Evolutionary conservation across 805 yeast genomes (phyloP).

Genomic region (Allodekkera sacchari): DNA sequence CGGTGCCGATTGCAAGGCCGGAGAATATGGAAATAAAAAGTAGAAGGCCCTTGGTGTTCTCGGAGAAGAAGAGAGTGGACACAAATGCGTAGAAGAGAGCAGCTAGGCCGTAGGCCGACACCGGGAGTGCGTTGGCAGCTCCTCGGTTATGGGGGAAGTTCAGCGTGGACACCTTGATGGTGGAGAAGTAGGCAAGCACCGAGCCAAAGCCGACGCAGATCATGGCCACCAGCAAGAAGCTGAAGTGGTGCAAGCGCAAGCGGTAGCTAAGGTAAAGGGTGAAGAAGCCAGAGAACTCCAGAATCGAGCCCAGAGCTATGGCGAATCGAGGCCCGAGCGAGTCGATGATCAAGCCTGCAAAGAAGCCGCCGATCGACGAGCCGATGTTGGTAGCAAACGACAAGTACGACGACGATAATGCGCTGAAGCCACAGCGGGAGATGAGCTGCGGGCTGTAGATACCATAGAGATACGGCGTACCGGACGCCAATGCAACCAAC

Average conservation of each 20-base stretch:
- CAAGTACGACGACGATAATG: slow-evolving; percentile 54
- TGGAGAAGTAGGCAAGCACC: slow-evolving; percentile 48
- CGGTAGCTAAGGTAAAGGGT: slow-evolving; percentile 40
- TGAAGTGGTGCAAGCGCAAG: slow-evolving; percentile 29
- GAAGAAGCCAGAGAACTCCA: slow-evolving; percentile 47
- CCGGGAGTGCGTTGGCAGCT: slow-evolving; percentile 61
- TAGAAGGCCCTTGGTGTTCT: slow-evolving; percentile 47
- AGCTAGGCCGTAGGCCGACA: slow-evolving; percentile 61
- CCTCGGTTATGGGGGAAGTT: slow-evolving; percentile 70
- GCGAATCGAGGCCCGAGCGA: slow-evolving; percentile 47
- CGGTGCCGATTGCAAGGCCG: slow-evolving; percentile 35
- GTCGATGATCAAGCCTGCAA: slow-evolving; percentile 66
- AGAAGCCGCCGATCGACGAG: slow-evolving; percentile 58
- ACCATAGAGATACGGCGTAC: slow-evolving; percentile 70
- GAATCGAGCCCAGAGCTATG: slow-evolving; percentile 44
- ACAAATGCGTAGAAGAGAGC: slow-evolving; percentile 57
- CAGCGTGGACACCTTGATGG: slow-evolving; percentile 48
- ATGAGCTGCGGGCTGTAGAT: slow-evolving; percentile 70
- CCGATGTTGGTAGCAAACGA: slow-evolving; percentile 60
- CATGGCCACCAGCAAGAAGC: slow-evolving; percentile 40
- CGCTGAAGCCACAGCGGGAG: slow-evolving; percentile 44
- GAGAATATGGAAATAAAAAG: slow-evolving; percentile 47
- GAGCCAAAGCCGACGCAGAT: slow-evolving; percentile 58
- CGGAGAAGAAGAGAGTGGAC: slow-evolving; percentile 44
- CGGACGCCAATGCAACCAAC: slow-evolving; percentile 57